A percentile compares a stretch with the other conserved stretches of the same genome.
Conservation (phyloP, 1,139 yeast genomes). For the Blastobotrys buckinghamii region DNA sequence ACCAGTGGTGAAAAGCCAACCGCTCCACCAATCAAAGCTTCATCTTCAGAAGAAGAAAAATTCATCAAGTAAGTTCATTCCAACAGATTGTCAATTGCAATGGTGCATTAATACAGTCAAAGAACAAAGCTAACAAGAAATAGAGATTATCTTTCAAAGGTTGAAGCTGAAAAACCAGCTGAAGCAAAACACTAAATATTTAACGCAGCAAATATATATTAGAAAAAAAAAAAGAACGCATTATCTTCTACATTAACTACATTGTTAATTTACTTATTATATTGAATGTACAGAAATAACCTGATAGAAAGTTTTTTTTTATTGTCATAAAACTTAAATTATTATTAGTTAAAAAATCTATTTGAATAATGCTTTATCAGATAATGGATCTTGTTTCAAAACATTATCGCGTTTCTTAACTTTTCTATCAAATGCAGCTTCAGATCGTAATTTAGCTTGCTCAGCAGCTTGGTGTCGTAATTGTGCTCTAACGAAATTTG, state of each 20-base stretch:
- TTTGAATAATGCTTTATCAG: conserved; percentile 66
- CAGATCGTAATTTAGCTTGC: conserved; percentile 72
- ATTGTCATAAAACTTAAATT: neutral
- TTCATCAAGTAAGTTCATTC: conserved; percentile 50
- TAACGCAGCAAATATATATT: neutral
- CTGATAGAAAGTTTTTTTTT: no score
- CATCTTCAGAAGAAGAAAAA: conserved; percentile 83
- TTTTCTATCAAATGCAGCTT: conserved; percentile 72
- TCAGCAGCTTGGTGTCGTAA: conserved; percentile 71
- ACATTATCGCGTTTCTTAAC: conserved; percentile 70
- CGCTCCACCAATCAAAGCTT: conserved; percentile 69
- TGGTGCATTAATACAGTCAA: neutral
- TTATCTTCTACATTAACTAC: no score
- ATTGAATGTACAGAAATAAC: no score
- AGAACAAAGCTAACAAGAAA: neutral
- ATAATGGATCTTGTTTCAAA: conserved; percentile 74
- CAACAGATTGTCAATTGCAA: no score
- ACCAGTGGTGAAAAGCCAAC: conserved; percentile 38
- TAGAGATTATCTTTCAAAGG: conserved; percentile 39
- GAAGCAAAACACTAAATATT: conserved; percentile 10
- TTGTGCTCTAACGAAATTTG: conserved; percentile 93
- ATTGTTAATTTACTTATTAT: no score
- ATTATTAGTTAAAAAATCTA: conserved; percentile 8
- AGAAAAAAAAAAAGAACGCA: neutral
- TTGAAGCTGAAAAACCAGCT: conserved; percentile 25